Percentiles rank a stretch among this genome's conserved stretches.
These are phyloP conservation scores for Myriosclerotinia scirpicola DNA, from an alignment of 2,329 filamentous ascomycete genomes.

Conservation along the genomic window DNA sequence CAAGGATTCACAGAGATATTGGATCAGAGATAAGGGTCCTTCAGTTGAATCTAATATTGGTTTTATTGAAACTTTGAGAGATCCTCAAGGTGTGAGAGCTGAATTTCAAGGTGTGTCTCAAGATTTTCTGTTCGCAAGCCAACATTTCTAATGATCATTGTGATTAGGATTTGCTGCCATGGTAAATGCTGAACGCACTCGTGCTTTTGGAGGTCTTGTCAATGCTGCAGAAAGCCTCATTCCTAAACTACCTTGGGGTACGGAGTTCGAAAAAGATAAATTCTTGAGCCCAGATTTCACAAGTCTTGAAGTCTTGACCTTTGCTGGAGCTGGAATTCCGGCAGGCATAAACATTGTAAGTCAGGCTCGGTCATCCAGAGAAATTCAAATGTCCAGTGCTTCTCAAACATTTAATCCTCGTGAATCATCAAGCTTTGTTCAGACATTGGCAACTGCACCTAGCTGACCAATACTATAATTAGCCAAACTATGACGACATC, in stretches of 20 bases:
- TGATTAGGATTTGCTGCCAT: constrained; percentile 63
- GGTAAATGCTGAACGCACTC: constrained; percentile 88
- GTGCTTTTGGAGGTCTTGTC: constrained; percentile 83
- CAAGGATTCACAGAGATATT: constrained; percentile 76
- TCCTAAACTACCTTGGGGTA: constrained; percentile 82
- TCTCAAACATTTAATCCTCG: too few relatives aligned
- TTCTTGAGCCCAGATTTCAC: constrained; percentile 97
- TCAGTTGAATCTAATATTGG: constrained; percentile 79
- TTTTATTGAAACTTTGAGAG: constrained; percentile 83
- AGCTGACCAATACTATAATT: not conserved
- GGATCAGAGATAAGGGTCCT: constrained; percentile 82
- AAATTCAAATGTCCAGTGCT: too few relatives aligned
- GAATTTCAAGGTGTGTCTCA: constrained; percentile 71
- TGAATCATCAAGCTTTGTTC: too few relatives aligned
- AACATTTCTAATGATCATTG: not conserved
- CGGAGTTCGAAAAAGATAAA: constrained; percentile 92
- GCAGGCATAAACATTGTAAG: constrained; percentile 62
- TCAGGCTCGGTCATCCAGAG: not conserved
- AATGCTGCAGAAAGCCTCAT: constrained; percentile 79
- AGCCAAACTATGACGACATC: constrained; percentile 72
- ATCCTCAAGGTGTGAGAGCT: constrained; percentile 75
- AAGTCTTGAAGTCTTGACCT: constrained; percentile 85
- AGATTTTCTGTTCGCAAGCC: not conserved
- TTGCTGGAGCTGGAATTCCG: constrained; percentile 64
- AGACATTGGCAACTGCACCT: not conserved